A percentile compares a stretch with the other conserved stretches of the same genome.
Evolutionary conservation across 352 stramenopile species (phyloP).

Genomic region (Phytophthora pisi): DNA sequence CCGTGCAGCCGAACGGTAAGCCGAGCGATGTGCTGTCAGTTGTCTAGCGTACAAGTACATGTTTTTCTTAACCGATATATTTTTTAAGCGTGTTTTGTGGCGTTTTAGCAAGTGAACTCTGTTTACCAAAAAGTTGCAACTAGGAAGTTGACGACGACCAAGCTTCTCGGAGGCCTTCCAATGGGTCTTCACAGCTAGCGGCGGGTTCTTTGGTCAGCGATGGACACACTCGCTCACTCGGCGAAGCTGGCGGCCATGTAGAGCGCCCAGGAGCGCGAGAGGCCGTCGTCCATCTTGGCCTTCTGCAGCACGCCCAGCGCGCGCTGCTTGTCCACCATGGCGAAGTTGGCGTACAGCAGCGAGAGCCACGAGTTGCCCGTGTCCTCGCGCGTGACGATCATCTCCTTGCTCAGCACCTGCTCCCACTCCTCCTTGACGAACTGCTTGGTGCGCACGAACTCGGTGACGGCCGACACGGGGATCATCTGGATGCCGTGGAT

Average conservation of each 20-base stretch:
- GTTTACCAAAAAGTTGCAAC: too few species aligned
- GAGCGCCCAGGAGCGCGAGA: constrained; percentile 72
- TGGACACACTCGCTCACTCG: constrained; percentile 15
- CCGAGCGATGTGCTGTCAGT: too few species aligned
- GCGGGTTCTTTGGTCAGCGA: not conserved
- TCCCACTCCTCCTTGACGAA: constrained; percentile 74
- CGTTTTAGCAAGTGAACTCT: too few species aligned
- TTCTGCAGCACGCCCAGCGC: constrained; percentile 60
- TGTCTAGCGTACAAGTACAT: too few species aligned
- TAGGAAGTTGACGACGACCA: too few species aligned
- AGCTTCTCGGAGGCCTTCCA: not conserved
- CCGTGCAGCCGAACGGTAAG: too few species aligned
- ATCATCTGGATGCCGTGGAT: constrained; percentile 88
- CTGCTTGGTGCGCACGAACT: constrained; percentile 53
- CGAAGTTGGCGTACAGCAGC: constrained; percentile 69
- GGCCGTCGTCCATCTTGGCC: constrained; percentile 70
- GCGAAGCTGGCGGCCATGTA: constrained; percentile 69
- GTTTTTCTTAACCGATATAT: too few species aligned
- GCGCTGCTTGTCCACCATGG: constrained; percentile 54
- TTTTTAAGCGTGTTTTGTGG: too few species aligned
- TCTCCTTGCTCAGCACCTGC: constrained; percentile 53
- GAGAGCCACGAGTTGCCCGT: constrained; percentile 50
- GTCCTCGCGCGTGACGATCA: constrained; percentile 54
- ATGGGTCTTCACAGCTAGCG: not conserved
- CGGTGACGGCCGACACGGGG: constrained; percentile 64